phyloP scores from a whole-genome alignment of 306 rosid genomes.

The Prunus mume region DNA sequence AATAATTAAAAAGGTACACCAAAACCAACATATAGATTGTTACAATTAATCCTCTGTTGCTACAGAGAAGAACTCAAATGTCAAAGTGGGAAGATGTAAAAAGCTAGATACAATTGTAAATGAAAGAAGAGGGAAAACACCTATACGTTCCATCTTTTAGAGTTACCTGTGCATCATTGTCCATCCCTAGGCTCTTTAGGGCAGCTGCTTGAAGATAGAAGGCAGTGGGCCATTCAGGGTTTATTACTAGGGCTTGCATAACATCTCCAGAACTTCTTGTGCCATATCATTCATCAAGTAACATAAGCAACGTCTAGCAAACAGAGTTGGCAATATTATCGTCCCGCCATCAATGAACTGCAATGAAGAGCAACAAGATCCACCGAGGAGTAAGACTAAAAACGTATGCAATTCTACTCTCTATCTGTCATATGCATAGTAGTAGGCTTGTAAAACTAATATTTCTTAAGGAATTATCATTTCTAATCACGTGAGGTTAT shows the following conservation, averaged over 20 bases:
- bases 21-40: slow-evolving; percentile 22
- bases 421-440: not conserved
- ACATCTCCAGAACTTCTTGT: slow-evolving; percentile 93
- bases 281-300: slow-evolving; percentile 78
- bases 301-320: slow-evolving; percentile 83
- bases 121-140: no score
- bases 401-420: not conserved
- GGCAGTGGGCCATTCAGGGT: no score
- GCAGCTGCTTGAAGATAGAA: no score
- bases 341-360: slow-evolving; percentile 77
- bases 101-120: no score
- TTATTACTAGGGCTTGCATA: slow-evolving; percentile 47
- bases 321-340: slow-evolving; percentile 68
- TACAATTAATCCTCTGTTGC: slow-evolving; percentile 22
- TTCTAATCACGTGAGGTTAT: not conserved
- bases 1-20: slow-evolving; percentile 17
- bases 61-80: slow-evolving; percentile 26
- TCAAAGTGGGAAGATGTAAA: slow-evolving; percentile 18
- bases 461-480: not conserved
- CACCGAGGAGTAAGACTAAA: not conserved
- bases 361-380: slow-evolving; percentile 22
- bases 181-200: no score
- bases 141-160: no score
- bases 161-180: no score
- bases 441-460: not conserved